Percentiles rank a stretch among this genome's conserved stretches.
These are phyloP conservation scores for Fusarium sp. DNA, from an alignment of 2,329 filamentous ascomycete species.

Conservation along the genomic window DNA sequence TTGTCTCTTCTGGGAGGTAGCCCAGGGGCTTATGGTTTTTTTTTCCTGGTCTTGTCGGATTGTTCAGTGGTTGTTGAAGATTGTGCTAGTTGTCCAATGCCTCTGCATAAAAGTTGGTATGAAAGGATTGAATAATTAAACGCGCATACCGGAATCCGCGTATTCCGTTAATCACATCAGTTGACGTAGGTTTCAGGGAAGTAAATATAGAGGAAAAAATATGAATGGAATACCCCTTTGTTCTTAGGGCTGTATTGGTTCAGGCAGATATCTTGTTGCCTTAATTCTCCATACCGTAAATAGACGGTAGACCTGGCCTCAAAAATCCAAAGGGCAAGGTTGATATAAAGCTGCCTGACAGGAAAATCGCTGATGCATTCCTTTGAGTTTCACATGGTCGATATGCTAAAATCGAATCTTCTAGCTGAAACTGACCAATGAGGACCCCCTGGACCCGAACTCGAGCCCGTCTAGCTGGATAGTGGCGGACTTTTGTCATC, in stretches of 20 bases:
- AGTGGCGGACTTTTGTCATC: conserved; percentile 26
- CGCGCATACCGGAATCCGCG: conserved; percentile 6
- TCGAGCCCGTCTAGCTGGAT: conserved; percentile 8
- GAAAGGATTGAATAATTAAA: neutral
- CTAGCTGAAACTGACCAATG: conserved; percentile 25
- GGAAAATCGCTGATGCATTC: neutral
- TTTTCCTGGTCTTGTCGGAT: neutral
- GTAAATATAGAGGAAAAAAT: neutral
- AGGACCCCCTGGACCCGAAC: conserved; percentile 12
- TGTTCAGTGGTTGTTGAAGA: conserved; percentile 2
- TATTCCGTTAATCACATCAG: conserved; percentile 1
- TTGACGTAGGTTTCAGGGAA: neutral
- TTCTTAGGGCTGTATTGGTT: neutral
- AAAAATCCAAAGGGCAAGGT: neutral
- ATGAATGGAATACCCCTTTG: neutral
- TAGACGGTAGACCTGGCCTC: neutral
- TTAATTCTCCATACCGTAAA: neutral
- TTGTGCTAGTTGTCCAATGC: neutral
- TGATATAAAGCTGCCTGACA: neutral
- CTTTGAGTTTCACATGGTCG: conserved; percentile 8
- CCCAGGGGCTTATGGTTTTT: conserved; percentile 3
- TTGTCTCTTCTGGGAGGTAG: conserved; percentile 5
- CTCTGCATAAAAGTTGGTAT: conserved; percentile 8
- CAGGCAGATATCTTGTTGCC: conserved; percentile 1
- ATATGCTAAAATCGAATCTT: conserved; percentile 17